Evolutionary conservation across 2,329 filamentous ascomycete species (phyloP), one percentile per base, ranked within the genome.

Genomic region (Fusarium drepaniforme): DNA sequence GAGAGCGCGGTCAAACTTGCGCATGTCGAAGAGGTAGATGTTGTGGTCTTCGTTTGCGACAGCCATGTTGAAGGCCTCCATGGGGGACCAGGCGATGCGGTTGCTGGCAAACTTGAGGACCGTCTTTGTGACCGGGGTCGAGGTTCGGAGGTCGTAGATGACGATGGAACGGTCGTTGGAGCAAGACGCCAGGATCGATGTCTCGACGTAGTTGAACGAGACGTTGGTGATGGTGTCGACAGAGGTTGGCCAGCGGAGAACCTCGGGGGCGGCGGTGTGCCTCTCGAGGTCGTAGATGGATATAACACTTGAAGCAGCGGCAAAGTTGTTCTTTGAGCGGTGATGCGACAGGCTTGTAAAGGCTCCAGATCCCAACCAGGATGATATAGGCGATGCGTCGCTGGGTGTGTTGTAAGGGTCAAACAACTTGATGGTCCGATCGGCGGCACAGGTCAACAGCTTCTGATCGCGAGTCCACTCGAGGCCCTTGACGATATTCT

Each of bases 21-120:
- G 91, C 90, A 97, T 97, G 83, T 99, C 97, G 80, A 99, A 99
- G 71, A 98, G 90, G 74, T 87, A 87, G 75, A 93, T 89, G 83
- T 97, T 97, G 85, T 98, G 96, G 80, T 98, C 97, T 86, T 99
- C 97, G 77, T 94, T 97, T 15, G 94, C 97, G 35, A 96, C 92
- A 18, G 95, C 96, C 80, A 98, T 93, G 85, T 98, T 98, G 88
- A 97, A 97, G 9, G 95, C 94, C 83, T 98, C 96, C 93, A 98
- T 97, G 0, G 97, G 97, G 77, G 98, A 98, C 95, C 96, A 99
- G 51, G 93, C 89, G 63, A 98, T 89, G 59, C 92, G 90, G 85
- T 98, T 98, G 69, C 91, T 93, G 42, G 95, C 91, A 76, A 99
- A 93, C 64, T 90, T 94, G 75, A 98, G 90, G 15, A 95, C 89